Evolutionary conservation across 129 eudicot species (phyloP).

Genomic region (Arctium lappa): DNA sequence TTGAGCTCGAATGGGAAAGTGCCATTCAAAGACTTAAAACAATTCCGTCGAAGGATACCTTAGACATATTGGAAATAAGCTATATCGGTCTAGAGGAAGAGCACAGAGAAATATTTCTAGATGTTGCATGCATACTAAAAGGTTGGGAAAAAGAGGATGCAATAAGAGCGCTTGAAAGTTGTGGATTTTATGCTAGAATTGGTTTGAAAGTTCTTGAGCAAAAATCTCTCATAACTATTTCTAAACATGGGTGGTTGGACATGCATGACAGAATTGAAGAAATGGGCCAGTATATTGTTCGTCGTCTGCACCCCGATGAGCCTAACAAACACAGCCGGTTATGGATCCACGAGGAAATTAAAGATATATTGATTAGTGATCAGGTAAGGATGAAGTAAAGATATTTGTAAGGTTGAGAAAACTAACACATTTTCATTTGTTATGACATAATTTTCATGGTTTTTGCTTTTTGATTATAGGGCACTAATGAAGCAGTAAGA

Average conservation of each 20-base stretch:
- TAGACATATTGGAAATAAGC: too few species aligned
- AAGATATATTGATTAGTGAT: not conserved
- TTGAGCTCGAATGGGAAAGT: too few species aligned
- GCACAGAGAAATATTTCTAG: not conserved
- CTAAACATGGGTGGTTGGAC: too few species aligned
- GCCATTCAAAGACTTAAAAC: too few species aligned
- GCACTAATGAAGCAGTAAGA: not conserved
- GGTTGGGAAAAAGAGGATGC: not conserved
- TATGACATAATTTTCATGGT: not conserved
- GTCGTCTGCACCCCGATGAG: not conserved
- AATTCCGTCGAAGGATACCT: too few species aligned
- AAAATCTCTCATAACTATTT: not conserved
- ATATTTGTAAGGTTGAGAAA: not conserved
- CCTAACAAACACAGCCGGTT: not conserved
- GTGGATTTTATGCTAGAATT: not conserved
- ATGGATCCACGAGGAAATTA: not conserved
- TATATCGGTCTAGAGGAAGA: not conserved
- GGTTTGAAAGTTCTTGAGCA: not conserved
- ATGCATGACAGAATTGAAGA: too few species aligned
- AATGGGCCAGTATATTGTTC: not conserved
- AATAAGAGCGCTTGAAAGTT: not conserved
- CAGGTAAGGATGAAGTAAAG: not conserved
- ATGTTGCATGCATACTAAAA: not conserved
- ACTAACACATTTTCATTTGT: not conserved
- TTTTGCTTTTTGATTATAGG: not conserved